Conservation (phyloP, 805 yeast genomes). For the Ogataea thermomethanolica region DNA sequence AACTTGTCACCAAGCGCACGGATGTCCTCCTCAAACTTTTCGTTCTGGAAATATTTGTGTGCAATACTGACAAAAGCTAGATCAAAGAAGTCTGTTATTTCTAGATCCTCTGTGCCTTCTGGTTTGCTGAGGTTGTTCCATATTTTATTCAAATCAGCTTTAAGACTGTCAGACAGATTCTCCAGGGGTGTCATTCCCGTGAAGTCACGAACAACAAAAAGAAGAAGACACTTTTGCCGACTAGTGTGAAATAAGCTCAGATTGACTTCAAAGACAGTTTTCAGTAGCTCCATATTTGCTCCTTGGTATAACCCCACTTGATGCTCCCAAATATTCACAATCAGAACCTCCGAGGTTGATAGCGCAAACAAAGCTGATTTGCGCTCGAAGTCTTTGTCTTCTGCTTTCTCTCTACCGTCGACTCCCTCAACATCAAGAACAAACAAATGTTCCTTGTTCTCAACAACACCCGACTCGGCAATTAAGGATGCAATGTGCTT, state of each 20-base stretch:
- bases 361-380: conserved; percentile 94
- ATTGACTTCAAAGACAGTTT: conserved; percentile 96
- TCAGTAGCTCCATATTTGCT: conserved; percentile 91
- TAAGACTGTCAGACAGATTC: conserved; percentile 65
- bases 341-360: conserved; percentile 84
- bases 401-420: conserved; percentile 97
- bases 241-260: conserved; percentile 74
- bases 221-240: conserved; percentile 53
- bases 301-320: conserved; percentile 97
- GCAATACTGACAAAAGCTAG: conserved; percentile 75
- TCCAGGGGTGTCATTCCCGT: conserved; percentile 81
- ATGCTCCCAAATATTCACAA: conserved; percentile 94
- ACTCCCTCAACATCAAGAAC: conserved; percentile 99
- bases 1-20: conserved; percentile 62
- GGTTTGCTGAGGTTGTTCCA: conserved; percentile 83
- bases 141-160: conserved; percentile 66
- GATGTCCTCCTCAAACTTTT: conserved; percentile 62
- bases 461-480: conserved; percentile 10
- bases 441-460: conserved; percentile 42
- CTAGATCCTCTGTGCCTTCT: conserved; percentile 48
- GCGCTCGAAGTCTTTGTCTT: conserved; percentile 96
- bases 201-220: conserved; percentile 92
- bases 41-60: conserved; percentile 81
- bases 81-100: conserved; percentile 77
- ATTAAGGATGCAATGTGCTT: conserved; percentile 33